Evolutionary conservation across 805 yeast species (phyloP).

Genomic region (Saccharomyces jurei): DNA sequence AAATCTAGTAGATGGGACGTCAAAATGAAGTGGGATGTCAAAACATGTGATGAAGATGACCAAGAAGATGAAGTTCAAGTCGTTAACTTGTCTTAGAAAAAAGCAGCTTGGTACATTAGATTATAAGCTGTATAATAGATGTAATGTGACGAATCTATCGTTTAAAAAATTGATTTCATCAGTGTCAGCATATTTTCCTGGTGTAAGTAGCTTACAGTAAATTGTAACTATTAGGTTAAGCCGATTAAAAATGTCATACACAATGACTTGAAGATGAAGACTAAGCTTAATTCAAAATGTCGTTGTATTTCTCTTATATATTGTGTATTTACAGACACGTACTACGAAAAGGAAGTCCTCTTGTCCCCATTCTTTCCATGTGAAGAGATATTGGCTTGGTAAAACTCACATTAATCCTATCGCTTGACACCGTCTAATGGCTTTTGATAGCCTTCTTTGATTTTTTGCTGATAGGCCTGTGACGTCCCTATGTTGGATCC

Average conservation of each 20-base stretch:
- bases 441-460: constrained; percentile 65
- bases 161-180: not conserved
- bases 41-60: constrained; percentile 13
- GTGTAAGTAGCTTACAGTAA: not conserved
- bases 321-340: not conserved
- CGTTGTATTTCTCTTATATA: not conserved
- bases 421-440: constrained; percentile 71
- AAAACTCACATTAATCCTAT: constrained; percentile 54
- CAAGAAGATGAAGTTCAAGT: constrained; percentile 15
- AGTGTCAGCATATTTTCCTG: not conserved
- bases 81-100: not conserved
- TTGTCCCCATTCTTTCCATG: not conserved
- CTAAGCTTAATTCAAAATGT: not conserved
- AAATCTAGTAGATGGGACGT: constrained; percentile 92
- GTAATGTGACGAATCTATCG: not conserved
- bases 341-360: not conserved
- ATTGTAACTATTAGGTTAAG: not conserved
- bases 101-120: not conserved
- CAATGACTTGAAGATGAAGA: not conserved
- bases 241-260: not conserved
- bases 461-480: constrained; percentile 60
- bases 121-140: not conserved
- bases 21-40: constrained; percentile 69
- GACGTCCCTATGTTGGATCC: constrained; percentile 61
- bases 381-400: constrained; percentile 30